These are phyloP conservation scores for Ettlia oleoabundans DNA, from an alignment of 139 green algal genomes.

Conservation along the genomic window DNA sequence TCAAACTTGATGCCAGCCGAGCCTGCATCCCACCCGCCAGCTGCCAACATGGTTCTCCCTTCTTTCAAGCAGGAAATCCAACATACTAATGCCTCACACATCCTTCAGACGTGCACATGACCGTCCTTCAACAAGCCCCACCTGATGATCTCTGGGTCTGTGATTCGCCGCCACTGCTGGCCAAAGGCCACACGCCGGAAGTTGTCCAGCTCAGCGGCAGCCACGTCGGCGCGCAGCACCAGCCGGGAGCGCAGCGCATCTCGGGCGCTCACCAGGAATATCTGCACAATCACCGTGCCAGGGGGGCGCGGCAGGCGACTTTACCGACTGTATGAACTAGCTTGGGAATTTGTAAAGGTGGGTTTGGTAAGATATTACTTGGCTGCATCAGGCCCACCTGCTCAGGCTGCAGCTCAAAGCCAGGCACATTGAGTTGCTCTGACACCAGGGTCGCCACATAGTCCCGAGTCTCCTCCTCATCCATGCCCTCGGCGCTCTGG, in stretches of 20 bases:
- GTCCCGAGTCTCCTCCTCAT: slow-evolving; percentile 57
- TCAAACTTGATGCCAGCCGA: too few species aligned
- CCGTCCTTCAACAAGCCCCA: too few species aligned
- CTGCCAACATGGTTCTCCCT: too few species aligned
- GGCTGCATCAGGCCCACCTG: slow-evolving; percentile 67
- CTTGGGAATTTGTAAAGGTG: too few species aligned
- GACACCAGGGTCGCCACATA: slow-evolving; percentile 59
- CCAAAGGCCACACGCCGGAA: slow-evolving; percentile 73
- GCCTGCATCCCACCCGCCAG: too few species aligned
- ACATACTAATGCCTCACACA: neutral
- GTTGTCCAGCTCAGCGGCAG: slow-evolving; percentile 32
- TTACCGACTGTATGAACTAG: too few species aligned
- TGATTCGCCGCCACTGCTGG: slow-evolving; percentile 1
- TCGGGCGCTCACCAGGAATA: slow-evolving; percentile 68
- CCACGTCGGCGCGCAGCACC: slow-evolving; percentile 52
- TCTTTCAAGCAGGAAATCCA: neutral
- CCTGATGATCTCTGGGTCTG: slow-evolving; percentile 1
- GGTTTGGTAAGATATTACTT: too few species aligned
- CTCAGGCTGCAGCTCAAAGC: slow-evolving; percentile 56
- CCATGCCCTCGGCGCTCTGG: slow-evolving; percentile 57
- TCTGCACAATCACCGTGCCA: neutral
- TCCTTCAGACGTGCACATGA: neutral
- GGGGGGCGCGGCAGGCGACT: neutral
- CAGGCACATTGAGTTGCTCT: slow-evolving; percentile 34
- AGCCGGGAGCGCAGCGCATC: slow-evolving; percentile 73